Conservation (phyloP, 495 filamentous ascomycete species). For the Neurospora hispaniola region DNA sequence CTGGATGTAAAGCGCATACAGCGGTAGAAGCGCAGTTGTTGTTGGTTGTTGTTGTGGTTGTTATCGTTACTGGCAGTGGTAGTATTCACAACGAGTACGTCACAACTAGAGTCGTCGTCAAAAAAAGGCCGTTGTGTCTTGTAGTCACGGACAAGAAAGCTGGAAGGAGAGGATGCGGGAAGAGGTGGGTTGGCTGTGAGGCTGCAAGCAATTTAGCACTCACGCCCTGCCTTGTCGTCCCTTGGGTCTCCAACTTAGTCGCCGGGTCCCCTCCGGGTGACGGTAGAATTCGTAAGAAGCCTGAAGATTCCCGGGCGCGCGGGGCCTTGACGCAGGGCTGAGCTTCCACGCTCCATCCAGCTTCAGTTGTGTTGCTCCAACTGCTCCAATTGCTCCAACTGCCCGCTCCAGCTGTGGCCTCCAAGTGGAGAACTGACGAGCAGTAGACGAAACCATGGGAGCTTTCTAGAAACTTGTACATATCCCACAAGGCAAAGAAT, state of each 20-base stretch:
- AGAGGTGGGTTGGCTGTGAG: constrained; percentile 11
- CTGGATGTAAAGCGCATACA: constrained; percentile 1
- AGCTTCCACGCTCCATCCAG: neutral
- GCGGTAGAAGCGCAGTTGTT: neutral
- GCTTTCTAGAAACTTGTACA: neutral
- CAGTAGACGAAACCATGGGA: neutral
- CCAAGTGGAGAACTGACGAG: neutral
- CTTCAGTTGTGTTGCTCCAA: neutral
- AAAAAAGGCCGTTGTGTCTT: neutral
- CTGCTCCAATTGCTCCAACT: neutral
- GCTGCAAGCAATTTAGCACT: constrained; percentile 14
- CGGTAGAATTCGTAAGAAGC: constrained; percentile 29
- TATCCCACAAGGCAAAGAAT: neutral
- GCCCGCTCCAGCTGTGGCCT: neutral
- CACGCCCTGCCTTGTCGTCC: constrained; percentile 5
- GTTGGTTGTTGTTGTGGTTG: neutral
- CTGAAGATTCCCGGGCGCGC: constrained; percentile 20
- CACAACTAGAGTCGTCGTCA: neutral
- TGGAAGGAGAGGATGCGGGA: neutral
- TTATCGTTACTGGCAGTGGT: neutral
- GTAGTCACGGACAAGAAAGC: neutral
- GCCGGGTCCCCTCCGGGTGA: constrained; percentile 4
- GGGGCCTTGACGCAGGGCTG: constrained; percentile 7
- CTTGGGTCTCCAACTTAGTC: neutral
- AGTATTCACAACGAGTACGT: neutral